These are phyloP conservation scores for Spergularia azorica DNA, from an alignment of 179 eudicot genomes.

Conservation along the genomic window DNA sequence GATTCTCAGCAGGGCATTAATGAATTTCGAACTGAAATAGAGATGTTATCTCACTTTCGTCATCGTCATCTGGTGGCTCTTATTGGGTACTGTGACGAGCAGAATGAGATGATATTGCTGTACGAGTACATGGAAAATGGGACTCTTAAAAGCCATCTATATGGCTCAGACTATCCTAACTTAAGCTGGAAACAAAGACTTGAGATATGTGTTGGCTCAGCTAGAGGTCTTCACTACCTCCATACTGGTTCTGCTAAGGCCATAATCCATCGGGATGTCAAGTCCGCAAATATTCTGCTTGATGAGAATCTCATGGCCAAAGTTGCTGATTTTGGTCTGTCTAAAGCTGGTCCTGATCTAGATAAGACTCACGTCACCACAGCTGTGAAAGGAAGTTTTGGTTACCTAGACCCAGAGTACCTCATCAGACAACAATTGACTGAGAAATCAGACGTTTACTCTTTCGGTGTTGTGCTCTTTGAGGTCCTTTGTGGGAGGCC, in stretches of 20 bases:
- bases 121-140: constrained; percentile 21
- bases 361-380: constrained; percentile 60
- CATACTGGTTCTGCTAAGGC: constrained; percentile 30
- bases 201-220: constrained; percentile 52
- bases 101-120: constrained; percentile 17
- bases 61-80: constrained; percentile 20
- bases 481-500: constrained; percentile 57
- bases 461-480: constrained; percentile 52
- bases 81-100: constrained; percentile 18
- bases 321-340: constrained; percentile 59
- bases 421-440: constrained; percentile 45
- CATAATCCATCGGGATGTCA: constrained; percentile 29
- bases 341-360: constrained; percentile 44
- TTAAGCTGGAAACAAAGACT: constrained; percentile 19
- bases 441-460: constrained; percentile 56
- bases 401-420: constrained; percentile 59
- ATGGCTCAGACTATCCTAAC: constrained; percentile 4
- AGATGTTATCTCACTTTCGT: constrained; percentile 17
- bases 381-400: constrained; percentile 58
- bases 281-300: constrained; percentile 50
- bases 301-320: constrained; percentile 37
- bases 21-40: constrained; percentile 20
- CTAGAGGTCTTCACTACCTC: constrained; percentile 55
- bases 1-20: constrained; percentile 19
- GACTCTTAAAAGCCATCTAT: constrained; percentile 16